Percentiles rank a stretch among this genome's conserved stretches.
phyloP scores from a whole-genome alignment of 371 early-diverging fungal genomes.

The Lichtheimia ramosa region DNA sequence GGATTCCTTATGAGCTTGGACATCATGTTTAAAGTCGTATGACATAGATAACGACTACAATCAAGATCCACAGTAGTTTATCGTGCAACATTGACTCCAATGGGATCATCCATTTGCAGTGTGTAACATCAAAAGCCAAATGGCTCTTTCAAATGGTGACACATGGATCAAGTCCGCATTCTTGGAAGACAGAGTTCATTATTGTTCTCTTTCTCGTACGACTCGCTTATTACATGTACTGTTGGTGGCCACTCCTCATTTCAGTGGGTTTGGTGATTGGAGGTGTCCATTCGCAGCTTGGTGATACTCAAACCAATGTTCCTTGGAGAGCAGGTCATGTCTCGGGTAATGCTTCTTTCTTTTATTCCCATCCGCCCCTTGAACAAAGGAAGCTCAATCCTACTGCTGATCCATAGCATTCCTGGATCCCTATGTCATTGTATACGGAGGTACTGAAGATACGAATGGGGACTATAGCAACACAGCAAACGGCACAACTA shows the following conservation, averaged over 20 bases:
- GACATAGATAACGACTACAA: no score
- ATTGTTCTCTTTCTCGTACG: neutral
- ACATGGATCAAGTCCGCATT: no score
- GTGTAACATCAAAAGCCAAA: no score
- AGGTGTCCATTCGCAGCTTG: slow-evolving; percentile 16
- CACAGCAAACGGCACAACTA: slow-evolving; percentile 24
- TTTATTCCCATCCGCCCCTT: neutral
- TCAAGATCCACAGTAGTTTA: no score
- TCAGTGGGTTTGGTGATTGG: neutral
- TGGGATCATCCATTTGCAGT: no score
- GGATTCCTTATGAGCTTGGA: no score
- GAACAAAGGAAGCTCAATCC: neutral
- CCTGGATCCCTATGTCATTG: slow-evolving; percentile 7
- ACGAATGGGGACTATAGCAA: slow-evolving; percentile 11
- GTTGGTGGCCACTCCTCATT: slow-evolving; percentile 4
- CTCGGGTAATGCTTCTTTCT: slow-evolving; percentile 28
- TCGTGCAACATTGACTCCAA: no score
- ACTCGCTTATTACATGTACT: neutral
- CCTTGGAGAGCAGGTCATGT: slow-evolving; percentile 53
- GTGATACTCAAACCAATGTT: slow-evolving; percentile 29
- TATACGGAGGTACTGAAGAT: slow-evolving; percentile 22
- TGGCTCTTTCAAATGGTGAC: no score
- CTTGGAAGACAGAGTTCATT: neutral
- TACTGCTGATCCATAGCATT: neutral
- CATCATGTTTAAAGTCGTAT: no score